Base-by-base conservation (phyloP, 352 stramenopile species). In the Phytophthora vignae region DNA sequence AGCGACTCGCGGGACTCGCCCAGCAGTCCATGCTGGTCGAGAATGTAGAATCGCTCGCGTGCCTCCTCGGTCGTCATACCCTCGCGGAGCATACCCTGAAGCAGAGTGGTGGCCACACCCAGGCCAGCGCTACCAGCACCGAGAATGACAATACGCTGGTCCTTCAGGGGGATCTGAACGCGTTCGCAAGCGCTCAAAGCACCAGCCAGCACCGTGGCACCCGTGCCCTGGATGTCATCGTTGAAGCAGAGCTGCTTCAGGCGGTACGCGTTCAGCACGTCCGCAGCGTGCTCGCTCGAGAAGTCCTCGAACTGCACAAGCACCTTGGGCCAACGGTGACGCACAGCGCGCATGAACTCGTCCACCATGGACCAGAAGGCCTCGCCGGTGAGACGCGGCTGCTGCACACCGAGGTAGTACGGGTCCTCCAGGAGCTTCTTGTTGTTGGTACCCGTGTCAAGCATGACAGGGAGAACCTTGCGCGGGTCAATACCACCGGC, bases 221-320 rank as follows among this genome's bases (percentile, higher is more conserved):
- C 98, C 7, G 98, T 99, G 29, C 98, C 98, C 73, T 99, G 98
- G 72, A 99, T 99, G 76, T 99, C 98, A 84, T 99, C 98, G 77
- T 99, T 99, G 76, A 99, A 99, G 74, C 94, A 98, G 31, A 98
- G 77, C 67, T 98, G 88, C 65, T 97, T 91, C 21, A 98, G 62
- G n/a, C 96, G 88, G 78, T 99, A 99, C 17, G 96, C 96, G 60
- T 99, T 96, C 38, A 99, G 73, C 27, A 99, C 84, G 40, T 94
- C 86, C 3, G 90, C 85, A n/a, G 92, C 92, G 67, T 95, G 83
- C 64, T 94, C 86, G 57, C 87, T 97, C 10, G 89, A 93, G 68
- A 99, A 99, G 83, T 99, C 97, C 76, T 99, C 97, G 76, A 99
- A 99, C 78, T 99, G 97, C 12, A 99, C 92, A 4, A 99, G 77